These are phyloP conservation scores for Phalaenopsis equestris DNA, from an alignment of 106 monocot genomes.

Conservation along the genomic window DNA sequence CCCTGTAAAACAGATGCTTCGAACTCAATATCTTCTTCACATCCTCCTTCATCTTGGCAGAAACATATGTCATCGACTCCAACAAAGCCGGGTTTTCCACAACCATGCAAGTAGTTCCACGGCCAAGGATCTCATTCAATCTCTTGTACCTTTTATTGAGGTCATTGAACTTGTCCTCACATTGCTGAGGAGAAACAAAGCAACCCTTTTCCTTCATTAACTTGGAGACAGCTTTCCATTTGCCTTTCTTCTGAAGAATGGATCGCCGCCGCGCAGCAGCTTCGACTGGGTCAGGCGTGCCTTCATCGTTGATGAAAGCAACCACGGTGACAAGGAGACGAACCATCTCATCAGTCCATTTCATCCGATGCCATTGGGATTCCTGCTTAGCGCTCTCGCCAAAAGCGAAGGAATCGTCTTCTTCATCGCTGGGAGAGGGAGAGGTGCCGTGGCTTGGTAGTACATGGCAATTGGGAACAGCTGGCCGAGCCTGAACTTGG, in stretches of 20 bases:
- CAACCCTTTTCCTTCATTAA: slow-evolving; percentile 7
- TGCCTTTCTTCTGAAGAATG: slow-evolving; percentile 10
- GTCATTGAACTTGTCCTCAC: slow-evolving; percentile 13
- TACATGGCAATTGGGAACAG: background rate
- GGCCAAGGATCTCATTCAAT: slow-evolving; percentile 68
- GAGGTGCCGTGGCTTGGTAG: background rate
- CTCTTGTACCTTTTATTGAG: slow-evolving; percentile 47
- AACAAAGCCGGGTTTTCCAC: slow-evolving; percentile 53
- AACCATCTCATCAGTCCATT: slow-evolving; percentile 8
- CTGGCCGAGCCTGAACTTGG: background rate
- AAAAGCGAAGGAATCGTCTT: background rate
- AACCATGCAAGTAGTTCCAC: slow-evolving; percentile 47
- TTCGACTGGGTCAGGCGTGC: slow-evolving; percentile 2
- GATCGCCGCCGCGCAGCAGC: slow-evolving; percentile 1
- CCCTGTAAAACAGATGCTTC: slow-evolving; percentile 71
- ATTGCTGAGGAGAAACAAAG: slow-evolving; percentile 7
- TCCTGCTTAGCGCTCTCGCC: background rate
- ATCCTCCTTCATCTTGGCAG: slow-evolving; percentile 54
- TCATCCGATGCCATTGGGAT: slow-evolving; percentile 8
- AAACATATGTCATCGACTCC: slow-evolving; percentile 45
- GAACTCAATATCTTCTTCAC: slow-evolving; percentile 56
- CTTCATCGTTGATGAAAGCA: slow-evolving; percentile 4
- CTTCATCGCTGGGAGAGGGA: background rate
- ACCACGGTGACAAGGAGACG: slow-evolving; percentile 3
- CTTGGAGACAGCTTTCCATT: slow-evolving; percentile 6